Evolutionary conservation across 768 basidiomycete species (phyloP).

Genomic region (Pholiota microspora): DNA sequence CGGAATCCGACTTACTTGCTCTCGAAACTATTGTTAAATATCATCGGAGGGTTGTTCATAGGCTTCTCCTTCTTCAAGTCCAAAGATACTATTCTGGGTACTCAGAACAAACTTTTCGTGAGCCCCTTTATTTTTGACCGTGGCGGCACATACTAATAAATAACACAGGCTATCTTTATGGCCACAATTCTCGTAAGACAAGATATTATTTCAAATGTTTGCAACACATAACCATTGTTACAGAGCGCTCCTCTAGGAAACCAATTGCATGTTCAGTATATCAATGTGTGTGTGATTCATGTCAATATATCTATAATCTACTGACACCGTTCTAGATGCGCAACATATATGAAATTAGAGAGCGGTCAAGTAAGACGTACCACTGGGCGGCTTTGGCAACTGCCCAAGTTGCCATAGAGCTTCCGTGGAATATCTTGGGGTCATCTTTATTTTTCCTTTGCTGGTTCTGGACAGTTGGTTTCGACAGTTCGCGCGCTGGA

Average conservation of each 20-base stretch:
- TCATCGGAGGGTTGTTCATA: slow-evolving; percentile 53
- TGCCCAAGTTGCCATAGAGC: slow-evolving; percentile 52
- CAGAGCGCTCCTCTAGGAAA: slow-evolving; percentile 52
- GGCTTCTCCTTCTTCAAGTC: slow-evolving; percentile 66
- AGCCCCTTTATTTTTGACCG: slow-evolving; percentile 22
- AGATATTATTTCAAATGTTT: not conserved
- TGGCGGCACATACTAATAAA: slow-evolving; percentile 1
- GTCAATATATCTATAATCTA: not conserved
- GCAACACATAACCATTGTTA: not conserved
- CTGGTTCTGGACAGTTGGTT: slow-evolving; percentile 76
- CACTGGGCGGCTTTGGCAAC: slow-evolving; percentile 60
- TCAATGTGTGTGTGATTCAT: slow-evolving; percentile 28
- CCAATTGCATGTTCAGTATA: slow-evolving; percentile 64
- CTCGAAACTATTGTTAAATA: slow-evolving; percentile 56
- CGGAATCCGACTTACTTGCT: slow-evolving; percentile 60
- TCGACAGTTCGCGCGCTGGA: slow-evolving; percentile 48
- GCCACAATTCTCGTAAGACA: slow-evolving; percentile 40
- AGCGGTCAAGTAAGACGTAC: slow-evolving; percentile 64
- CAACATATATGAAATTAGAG: slow-evolving; percentile 65
- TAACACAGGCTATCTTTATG: slow-evolving; percentile 53
- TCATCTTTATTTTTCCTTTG: slow-evolving; percentile 63
- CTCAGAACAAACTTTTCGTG: slow-evolving; percentile 67
- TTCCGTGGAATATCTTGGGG: slow-evolving; percentile 66
- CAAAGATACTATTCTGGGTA: slow-evolving; percentile 50
- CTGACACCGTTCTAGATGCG: slow-evolving; percentile 35